A percentile compares a stretch with the other conserved stretches of the same genome.
phyloP scores from a whole-genome alignment of 805 yeast species.

The Cyberlindnera mississippiensis region DNA sequence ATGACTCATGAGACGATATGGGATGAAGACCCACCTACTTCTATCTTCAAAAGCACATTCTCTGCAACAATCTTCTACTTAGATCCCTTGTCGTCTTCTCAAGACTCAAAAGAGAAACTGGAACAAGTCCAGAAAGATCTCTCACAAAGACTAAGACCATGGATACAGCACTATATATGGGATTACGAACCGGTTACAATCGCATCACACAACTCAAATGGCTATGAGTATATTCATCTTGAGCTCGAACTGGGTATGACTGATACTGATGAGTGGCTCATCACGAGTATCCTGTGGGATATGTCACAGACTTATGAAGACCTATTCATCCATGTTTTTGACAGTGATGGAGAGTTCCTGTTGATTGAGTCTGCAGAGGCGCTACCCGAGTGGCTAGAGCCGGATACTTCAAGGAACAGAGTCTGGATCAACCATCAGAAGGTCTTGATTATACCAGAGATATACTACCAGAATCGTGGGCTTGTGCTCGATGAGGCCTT shows the following conservation, averaged over 20 bases:
- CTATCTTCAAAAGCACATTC: constrained; percentile 2
- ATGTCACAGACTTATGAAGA: constrained; percentile 34
- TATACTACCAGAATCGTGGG: constrained; percentile 32
- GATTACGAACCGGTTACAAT: constrained; percentile 24
- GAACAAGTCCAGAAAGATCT: constrained; percentile 24
- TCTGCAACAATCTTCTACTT: constrained; percentile 23
- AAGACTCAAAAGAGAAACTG: too few species aligned
- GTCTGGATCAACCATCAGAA: constrained; percentile 47
- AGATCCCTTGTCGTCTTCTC: constrained; percentile 25
- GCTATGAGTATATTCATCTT: constrained; percentile 29
- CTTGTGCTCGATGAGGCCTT: constrained; percentile 38
- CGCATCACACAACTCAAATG: constrained; percentile 3
- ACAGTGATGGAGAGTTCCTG: constrained; percentile 54
- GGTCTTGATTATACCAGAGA: constrained; percentile 38
- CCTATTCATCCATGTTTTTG: constrained; percentile 43
- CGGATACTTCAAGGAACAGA: constrained; percentile 45
- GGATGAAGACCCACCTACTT: constrained; percentile 7
- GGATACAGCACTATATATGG: constrained; percentile 43
- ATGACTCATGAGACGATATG: constrained; percentile 13
- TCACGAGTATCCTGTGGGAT: constrained; percentile 37
- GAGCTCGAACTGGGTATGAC: constrained; percentile 41
- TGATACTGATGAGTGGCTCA: constrained; percentile 42
- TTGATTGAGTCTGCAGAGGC: constrained; percentile 45
- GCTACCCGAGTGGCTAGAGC: constrained; percentile 46
- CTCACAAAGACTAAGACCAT: constrained; percentile 29